Conservation (phyloP, 768 basidiomycete species). For the Panellus pusillus region DNA sequence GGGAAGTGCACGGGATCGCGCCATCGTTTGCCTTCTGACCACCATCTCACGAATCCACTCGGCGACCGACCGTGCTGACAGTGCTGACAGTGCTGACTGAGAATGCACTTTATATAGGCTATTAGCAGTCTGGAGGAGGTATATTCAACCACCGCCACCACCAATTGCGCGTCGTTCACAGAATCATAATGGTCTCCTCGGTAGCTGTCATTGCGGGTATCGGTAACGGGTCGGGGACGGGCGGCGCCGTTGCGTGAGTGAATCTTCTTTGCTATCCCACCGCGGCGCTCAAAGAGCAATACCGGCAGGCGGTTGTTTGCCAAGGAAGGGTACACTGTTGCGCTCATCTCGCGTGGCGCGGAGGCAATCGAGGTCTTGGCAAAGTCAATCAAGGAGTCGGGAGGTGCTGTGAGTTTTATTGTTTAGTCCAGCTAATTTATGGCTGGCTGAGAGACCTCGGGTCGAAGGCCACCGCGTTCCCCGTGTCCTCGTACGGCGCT, state of each 20-base stretch:
- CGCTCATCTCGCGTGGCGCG: constrained; percentile 59
- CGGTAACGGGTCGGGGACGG: constrained; percentile 54
- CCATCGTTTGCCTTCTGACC: no score
- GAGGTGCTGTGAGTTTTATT: constrained; percentile 52
- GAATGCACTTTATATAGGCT: no score
- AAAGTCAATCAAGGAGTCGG: constrained; percentile 50
- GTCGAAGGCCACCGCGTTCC: constrained; percentile 55
- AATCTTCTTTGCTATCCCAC: constrained; percentile 8
- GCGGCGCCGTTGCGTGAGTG: constrained; percentile 56
- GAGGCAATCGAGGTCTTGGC: constrained; percentile 52
- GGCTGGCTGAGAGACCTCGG: background rate
- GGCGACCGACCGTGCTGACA: no score
- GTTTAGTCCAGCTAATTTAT: constrained; percentile 4
- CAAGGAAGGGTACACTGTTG: constrained; percentile 64
- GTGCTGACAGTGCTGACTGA: no score
- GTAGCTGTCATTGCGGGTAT: constrained; percentile 15
- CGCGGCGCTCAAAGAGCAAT: background rate
- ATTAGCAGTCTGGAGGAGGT: no score
- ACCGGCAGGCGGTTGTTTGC: constrained; percentile 54
- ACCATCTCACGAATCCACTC: no score
- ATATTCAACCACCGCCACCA: no score
- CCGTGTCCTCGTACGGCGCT: constrained; percentile 49
- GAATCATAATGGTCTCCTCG: background rate
- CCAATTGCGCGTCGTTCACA: no score
- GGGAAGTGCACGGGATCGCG: no score